phyloP scores from a whole-genome alignment of 805 yeast genomes.

The Torulaspora microellipsoides region DNA sequence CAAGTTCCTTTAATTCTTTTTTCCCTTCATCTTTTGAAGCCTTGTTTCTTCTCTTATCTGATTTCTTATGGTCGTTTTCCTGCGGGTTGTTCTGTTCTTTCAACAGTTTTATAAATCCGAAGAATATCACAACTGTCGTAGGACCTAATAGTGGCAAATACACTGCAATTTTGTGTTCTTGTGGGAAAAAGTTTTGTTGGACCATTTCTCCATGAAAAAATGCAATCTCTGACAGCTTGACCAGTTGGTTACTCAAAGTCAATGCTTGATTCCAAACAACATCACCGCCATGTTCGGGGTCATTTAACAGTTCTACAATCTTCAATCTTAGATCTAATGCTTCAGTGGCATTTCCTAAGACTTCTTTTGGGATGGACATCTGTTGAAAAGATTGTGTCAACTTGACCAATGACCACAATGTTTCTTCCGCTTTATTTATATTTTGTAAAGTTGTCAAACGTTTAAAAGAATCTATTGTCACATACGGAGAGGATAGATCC shows the following conservation, averaged over 20 bases:
- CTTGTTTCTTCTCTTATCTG: conserved; percentile 2
- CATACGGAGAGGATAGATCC: conserved; percentile 43
- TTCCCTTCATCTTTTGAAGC: neutral
- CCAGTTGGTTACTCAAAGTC: conserved; percentile 46
- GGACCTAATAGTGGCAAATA: conserved; percentile 91
- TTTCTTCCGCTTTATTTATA: conserved; percentile 57
- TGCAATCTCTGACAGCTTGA: conserved; percentile 50
- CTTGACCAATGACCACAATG: conserved; percentile 66
- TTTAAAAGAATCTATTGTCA: conserved; percentile 61
- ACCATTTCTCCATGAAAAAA: conserved; percentile 94
- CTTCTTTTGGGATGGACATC: conserved; percentile 78
- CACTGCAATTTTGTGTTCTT: conserved; percentile 92
- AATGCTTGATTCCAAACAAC: conserved; percentile 48
- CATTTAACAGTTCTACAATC: conserved; percentile 28
- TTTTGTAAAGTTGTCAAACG: conserved; percentile 57
- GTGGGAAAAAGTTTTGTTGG: conserved; percentile 91
- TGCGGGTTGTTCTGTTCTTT: conserved; percentile 31
- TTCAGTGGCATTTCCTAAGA: conserved; percentile 50
- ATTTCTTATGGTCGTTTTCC: neutral
- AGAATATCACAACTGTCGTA: conserved; percentile 54
- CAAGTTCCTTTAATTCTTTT: neutral
- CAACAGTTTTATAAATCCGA: conserved; percentile 47
- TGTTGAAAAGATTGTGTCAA: conserved; percentile 64
- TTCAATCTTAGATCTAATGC: conserved; percentile 43
- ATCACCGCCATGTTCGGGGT: conserved; percentile 31